Conservation (phyloP, 2,329 filamentous ascomycete genomes). For the Didymella arachidicola region DNA sequence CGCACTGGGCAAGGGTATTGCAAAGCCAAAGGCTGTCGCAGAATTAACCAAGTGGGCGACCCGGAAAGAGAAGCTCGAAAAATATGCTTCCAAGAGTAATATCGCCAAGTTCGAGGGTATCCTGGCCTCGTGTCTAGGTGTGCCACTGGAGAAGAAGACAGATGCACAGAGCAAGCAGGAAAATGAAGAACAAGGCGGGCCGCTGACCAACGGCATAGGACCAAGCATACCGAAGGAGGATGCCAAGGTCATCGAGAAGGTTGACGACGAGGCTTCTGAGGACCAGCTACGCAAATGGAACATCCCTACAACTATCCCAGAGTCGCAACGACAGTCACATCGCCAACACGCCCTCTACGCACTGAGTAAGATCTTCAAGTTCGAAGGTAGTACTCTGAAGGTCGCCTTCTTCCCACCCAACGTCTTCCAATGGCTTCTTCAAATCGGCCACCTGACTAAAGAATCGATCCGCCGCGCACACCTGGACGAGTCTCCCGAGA, state of each 20-base stretch:
- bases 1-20: conserved; percentile 72
- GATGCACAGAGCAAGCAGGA: conserved; percentile 24
- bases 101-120: conserved; percentile 53
- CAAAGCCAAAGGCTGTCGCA: conserved; percentile 13
- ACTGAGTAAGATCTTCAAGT: conserved; percentile 58
- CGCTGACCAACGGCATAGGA: conserved; percentile 33
- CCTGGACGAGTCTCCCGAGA: conserved; percentile 44
- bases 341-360: conserved; percentile 69
- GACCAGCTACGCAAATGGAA: conserved; percentile 59
- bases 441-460: conserved; percentile 60
- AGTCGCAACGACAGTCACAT: conserved; percentile 64
- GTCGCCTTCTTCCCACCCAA: conserved; percentile 59
- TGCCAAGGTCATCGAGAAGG: conserved; percentile 26
- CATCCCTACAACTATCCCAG: conserved; percentile 39
- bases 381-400: conserved; percentile 40
- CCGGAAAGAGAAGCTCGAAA: conserved; percentile 47
- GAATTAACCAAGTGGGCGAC: conserved; percentile 41
- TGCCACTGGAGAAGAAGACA: conserved; percentile 39
- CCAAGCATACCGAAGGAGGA: conserved; percentile 31
- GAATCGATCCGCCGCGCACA: conserved; percentile 55
- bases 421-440: conserved; percentile 67
- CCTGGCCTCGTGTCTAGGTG: conserved; percentile 50
- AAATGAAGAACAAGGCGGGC: conserved; percentile 33
- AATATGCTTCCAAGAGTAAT: conserved; percentile 46
- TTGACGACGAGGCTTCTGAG: conserved; percentile 26